Evolutionary conservation across 305 asterid genomes (phyloP), one percentile per base, ranked within the genome.

Genomic region (Petunia hybrid): DNA sequence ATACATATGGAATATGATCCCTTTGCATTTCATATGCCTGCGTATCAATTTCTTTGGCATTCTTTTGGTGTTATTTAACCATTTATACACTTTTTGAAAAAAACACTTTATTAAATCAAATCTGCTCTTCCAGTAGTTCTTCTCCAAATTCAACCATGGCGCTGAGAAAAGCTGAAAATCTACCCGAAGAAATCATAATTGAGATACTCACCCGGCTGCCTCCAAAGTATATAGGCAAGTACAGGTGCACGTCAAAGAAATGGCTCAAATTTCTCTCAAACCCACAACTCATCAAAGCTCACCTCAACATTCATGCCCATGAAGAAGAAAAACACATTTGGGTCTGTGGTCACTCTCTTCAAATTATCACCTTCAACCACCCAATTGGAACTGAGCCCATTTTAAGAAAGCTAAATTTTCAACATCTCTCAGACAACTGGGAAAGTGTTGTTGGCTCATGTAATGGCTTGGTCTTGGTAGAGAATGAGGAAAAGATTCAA

Each of bases 141-240:
- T 13, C 4, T 8, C 56, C 56, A 48, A 48, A 48, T 45, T 61
- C 82, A 48, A n/a, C 40, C 16, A 76, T 40, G 43, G 14, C 76
- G 45, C 40, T 68, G 76, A 31, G 31, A 1, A 43, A 38, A 40
- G 35, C 55, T 38, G 74, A 67, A 22, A 8, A 8, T 0, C 48
- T 85, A 65, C 91, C 89, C 39, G 60, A 82, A 83, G 89, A 91
- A 46, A 89, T 89, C 74, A 10, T 86, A 75, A 57, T 75, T 39
- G 84, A 91, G 1, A 83, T 89, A 48, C 87, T 87, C 79, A 69
- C 85, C 6, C 78, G 88, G 0, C 88, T 89, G 51, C 94, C 90
- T 0, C 57, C 84, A 2, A 90, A 87, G 77, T 82, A 86, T 14
- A 31, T 87, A 5, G 91, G 89, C 66, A 80, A 55, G 63, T 90